phyloP scores from a whole-genome alignment of 129 eudicot genomes.

The Arctium lappa region DNA sequence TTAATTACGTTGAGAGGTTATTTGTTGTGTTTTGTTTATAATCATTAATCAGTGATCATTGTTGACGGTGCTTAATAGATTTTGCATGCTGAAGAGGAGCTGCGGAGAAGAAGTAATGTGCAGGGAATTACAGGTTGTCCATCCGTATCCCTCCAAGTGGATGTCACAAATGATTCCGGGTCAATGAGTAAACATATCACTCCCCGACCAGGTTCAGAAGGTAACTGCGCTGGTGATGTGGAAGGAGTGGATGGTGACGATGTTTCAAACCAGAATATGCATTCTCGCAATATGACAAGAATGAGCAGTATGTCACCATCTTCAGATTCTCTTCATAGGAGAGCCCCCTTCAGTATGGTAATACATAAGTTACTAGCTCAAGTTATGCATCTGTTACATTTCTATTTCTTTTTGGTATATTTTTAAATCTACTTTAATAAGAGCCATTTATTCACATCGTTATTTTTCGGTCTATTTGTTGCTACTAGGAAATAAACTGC shows the following conservation, averaged over 20 bases:
- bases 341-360: conserved; percentile 57
- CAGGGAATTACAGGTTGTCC: conserved; percentile 56
- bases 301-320: conserved; percentile 82
- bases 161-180: conserved; percentile 72
- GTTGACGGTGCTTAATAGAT: conserved; percentile 44
- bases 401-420: not conserved
- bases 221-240: conserved; percentile 40
- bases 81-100: conserved; percentile 80
- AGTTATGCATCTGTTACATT: not conserved
- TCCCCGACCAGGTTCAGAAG: conserved; percentile 74
- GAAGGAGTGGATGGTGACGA: conserved; percentile 64
- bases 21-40: not conserved
- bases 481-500: not conserved
- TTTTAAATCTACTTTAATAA: not conserved
- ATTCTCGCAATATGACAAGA: conserved; percentile 52
- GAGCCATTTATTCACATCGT: not conserved
- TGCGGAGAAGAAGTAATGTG: conserved; percentile 54
- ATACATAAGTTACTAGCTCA: conserved; percentile 3
- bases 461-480: too few species aligned
- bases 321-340: conserved; percentile 70
- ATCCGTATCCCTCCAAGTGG: conserved; percentile 66
- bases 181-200: conserved; percentile 63
- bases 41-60: not conserved
- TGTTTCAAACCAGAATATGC: conserved; percentile 47
- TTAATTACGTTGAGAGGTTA: not conserved